Base-by-base conservation (phyloP, 2,329 filamentous ascomycete genomes). In the Penicillium brevicompactum region DNA sequence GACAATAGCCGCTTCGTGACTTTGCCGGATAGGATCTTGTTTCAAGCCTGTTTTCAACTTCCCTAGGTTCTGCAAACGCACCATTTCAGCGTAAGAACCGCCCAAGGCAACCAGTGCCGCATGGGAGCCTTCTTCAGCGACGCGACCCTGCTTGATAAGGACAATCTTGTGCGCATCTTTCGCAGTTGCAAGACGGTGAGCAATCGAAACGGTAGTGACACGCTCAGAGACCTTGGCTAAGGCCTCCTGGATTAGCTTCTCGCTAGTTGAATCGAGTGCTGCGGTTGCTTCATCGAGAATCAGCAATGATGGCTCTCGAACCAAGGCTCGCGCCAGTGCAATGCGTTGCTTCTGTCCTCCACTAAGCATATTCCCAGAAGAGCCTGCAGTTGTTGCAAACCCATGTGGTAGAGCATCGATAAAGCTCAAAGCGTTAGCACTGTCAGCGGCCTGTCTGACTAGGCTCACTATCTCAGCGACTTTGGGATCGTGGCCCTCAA, bases 131-230 rank as follows among this genome's bases (percentile, higher is more conserved):
- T 74, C 64, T 47, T 75, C 70, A 10, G 68, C 56, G 8, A 76
- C 66, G 34, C 59, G 56, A 2, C 74, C 74, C 6, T 64, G 64
- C 41, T 68, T 67, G 24, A 76, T 61, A 4, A 75, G 69, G 14
- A 75, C 64, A 42, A 74, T 74, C 45, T 74, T 73, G 55, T 76
- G 67, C 8, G 73, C 73, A 51, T 72, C 65, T 34, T 67, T 69
- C 37, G 72, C 68, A 14, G 72, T 74, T 2, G 72, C 67, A 21
- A 75, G 55, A 4, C 73, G 69, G 55, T 75, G 73, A 2, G 73
- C 72, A 51, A 75, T 74, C 3, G 71, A 69, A 5, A 75, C 63
- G 11, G 70, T 69, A 10, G 73, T 75, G 1, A 70, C 60, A 60
- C 60, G 22, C 59, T 59, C 9, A 68, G 66, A 5, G 70, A 75